Percentiles rank a stretch among this genome's conserved stretches.
Evolutionary conservation across 2,329 filamentous ascomycete genomes (phyloP).

Genomic region (Pseudonectria buxi): DNA sequence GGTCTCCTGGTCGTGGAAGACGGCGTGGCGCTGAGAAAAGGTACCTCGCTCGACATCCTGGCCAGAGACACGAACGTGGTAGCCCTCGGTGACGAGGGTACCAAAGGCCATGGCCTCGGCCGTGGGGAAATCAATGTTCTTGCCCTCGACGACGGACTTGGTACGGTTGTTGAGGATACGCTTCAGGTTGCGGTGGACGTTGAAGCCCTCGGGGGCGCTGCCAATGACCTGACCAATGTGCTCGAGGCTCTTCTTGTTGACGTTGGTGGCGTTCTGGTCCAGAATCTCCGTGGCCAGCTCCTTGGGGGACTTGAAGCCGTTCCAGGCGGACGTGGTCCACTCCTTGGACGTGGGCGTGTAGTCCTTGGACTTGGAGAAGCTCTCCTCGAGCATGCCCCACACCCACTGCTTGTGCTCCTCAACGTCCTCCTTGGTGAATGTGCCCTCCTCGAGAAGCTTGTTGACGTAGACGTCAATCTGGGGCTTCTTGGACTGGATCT

Average conservation of each 20-base stretch:
- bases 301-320: constrained; percentile 98
- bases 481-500: constrained; percentile 75
- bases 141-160: constrained; percentile 86
- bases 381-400: constrained; percentile 98
- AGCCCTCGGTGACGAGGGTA: constrained; percentile 81
- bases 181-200: constrained; percentile 90
- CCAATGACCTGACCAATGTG: constrained; percentile 80
- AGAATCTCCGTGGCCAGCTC: constrained; percentile 92
- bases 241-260: constrained; percentile 65
- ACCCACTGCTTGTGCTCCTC: constrained; percentile 99
- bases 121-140: constrained; percentile 96
- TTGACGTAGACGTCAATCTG: constrained; percentile 89
- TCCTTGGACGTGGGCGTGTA: constrained; percentile 95
- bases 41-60: constrained; percentile 99
- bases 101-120: constrained; percentile 95
- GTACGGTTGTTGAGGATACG: constrained; percentile 85
- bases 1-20: constrained; percentile 94
- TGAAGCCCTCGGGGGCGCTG: constrained; percentile 74
- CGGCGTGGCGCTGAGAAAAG: constrained; percentile 95
- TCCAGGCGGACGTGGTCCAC: constrained; percentile 98
- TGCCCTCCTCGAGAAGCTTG: constrained; percentile 84
- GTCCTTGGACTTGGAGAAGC: constrained; percentile 94
- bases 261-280: constrained; percentile 81
- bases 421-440: constrained; percentile 94
- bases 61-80: constrained; percentile 95